Conservation (phyloP, 768 basidiomycete genomes). For the Suillus bovinus region DNA sequence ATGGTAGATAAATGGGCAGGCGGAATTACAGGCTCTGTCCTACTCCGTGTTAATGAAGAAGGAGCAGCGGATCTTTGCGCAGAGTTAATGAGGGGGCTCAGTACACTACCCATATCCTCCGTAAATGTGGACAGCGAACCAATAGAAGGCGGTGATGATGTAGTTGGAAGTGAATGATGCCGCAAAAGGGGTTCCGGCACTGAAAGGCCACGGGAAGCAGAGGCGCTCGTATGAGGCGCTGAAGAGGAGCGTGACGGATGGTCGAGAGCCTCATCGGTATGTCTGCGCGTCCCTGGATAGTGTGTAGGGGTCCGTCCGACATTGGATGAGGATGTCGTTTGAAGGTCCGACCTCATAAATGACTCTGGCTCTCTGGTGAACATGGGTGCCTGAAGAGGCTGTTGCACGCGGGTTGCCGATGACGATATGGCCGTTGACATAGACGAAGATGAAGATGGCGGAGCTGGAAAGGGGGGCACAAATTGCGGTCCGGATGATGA, state of each 20-base stretch:
- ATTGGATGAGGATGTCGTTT: constrained; percentile 66
- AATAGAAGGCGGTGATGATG: constrained; percentile 18
- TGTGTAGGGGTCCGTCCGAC: constrained; percentile 71
- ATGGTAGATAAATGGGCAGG: constrained; percentile 27
- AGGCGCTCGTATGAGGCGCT: constrained; percentile 15
- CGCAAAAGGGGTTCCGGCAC: constrained; percentile 23
- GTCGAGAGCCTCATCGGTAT: constrained; percentile 23
- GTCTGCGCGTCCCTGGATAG: constrained; percentile 39
- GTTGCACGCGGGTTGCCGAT: constrained; percentile 18
- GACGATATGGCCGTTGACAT: constrained; percentile 5
- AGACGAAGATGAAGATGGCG: constrained; percentile 24
- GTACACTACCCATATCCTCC: constrained; percentile 26
- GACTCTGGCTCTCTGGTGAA: constrained; percentile 38
- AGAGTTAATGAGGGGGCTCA: constrained; percentile 21
- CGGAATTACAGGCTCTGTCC: constrained; percentile 29
- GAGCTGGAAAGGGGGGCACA: constrained; percentile 28
- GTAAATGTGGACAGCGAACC: constrained; percentile 24
- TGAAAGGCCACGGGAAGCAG: constrained; percentile 21
- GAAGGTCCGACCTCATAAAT: constrained; percentile 54
- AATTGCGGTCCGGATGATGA: constrained; percentile 20
- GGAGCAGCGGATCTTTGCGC: constrained; percentile 15
- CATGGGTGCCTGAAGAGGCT: constrained; percentile 1
- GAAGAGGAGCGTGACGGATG: constrained; percentile 24
- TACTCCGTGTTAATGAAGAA: constrained; percentile 25
- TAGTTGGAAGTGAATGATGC: constrained; percentile 28